A percentile compares a stretch with the other conserved stretches of the same genome.
Conservation (phyloP, 1,284 basidiomycete genomes). For the Ceratorhiza oryzae-sativae region DNA sequence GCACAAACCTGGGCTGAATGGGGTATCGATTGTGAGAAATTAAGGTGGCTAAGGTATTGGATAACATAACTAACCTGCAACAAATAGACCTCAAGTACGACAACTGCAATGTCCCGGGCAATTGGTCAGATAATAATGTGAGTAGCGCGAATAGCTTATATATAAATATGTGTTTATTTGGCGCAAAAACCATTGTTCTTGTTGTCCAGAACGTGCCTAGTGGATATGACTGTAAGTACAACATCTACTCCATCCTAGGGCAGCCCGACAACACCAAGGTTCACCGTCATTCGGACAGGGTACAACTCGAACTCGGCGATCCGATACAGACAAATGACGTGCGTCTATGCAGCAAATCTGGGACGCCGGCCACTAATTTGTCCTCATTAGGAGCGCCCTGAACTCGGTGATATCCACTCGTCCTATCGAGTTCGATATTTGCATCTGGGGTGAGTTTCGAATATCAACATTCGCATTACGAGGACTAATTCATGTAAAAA, state of each 20-base stretch:
- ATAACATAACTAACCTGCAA: background rate
- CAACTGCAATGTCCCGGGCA: conserved; percentile 62
- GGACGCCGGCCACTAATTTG: background rate
- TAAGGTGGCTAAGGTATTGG: background rate
- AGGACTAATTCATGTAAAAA: background rate
- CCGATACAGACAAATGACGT: conserved; percentile 65
- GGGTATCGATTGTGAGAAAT: conserved; percentile 59
- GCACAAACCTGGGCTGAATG: conserved; percentile 61
- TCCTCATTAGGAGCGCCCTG: conserved; percentile 12
- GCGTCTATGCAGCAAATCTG: conserved; percentile 43
- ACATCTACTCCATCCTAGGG: background rate
- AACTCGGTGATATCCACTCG: conserved; percentile 43
- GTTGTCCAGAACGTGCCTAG: conserved; percentile 1
- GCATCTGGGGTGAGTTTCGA: conserved; percentile 58
- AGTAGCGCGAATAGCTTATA: conserved; percentile 39
- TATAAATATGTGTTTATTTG: background rate
- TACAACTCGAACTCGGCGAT: conserved; percentile 67
- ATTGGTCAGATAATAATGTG: conserved; percentile 59
- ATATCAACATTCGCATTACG: background rate
- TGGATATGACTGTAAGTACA: conserved; percentile 49
- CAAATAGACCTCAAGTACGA: conserved; percentile 62
- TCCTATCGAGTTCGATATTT: conserved; percentile 59
- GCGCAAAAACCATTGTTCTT: background rate
- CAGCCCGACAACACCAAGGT: background rate
- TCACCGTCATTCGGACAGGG: background rate